Percentiles rank a stretch among this genome's conserved stretches.
phyloP scores from a whole-genome alignment of 2,329 filamentous ascomycete genomes.

The Bipolaris cookei region DNA sequence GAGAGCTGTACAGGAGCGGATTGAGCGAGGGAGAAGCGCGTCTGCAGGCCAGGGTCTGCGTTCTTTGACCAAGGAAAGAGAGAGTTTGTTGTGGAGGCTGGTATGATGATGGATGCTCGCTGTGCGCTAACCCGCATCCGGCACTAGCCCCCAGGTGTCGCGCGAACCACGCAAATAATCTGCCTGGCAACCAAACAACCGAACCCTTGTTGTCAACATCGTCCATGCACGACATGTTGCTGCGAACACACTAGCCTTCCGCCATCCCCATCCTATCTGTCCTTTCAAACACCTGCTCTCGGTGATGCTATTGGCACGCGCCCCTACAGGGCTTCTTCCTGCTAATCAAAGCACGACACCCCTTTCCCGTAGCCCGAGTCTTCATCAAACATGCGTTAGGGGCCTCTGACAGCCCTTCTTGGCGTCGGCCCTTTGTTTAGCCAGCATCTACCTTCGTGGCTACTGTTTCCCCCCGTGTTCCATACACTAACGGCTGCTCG shows the following conservation, averaged over 20 bases:
- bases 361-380: conserved; percentile 11
- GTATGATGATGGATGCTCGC: conserved; percentile 21
- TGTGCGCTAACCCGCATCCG: conserved; percentile 4
- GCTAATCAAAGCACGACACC: conserved; percentile 5
- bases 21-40: conserved; percentile 38
- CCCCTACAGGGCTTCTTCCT: background rate
- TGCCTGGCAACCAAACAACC: conserved; percentile 21
- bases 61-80: conserved; percentile 28
- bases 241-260: conserved; percentile 1
- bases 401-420: background rate
- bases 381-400: background rate
- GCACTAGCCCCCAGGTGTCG: conserved; percentile 7
- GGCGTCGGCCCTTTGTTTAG: background rate
- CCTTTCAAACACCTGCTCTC: background rate
- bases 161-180: conserved; percentile 21
- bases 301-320: background rate
- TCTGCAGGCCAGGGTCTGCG: conserved; percentile 28
- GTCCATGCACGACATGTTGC: conserved; percentile 17
- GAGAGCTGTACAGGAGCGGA: conserved; percentile 27
- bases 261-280: background rate
- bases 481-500: background rate
- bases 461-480: background rate
- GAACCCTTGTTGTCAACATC: conserved; percentile 20
- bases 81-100: conserved; percentile 43
- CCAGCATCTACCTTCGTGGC: background rate